Base-by-base conservation (phyloP, 805 yeast genomes). In the Metschnikowia reukaufii region DNA sequence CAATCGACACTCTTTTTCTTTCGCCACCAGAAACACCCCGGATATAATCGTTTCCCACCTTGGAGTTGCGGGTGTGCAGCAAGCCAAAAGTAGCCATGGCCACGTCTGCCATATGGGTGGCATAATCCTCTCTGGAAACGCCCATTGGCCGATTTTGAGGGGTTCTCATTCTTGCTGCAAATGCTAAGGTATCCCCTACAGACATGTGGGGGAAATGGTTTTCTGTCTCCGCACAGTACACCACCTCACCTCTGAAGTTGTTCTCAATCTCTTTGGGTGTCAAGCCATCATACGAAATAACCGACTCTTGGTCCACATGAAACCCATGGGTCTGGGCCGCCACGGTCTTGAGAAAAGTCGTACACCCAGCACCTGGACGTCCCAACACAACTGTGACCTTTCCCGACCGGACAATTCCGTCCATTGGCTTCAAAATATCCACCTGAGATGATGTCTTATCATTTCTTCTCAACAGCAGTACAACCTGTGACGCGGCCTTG, bases 341-440 rank as follows among this genome's bases (percentile, higher is more conserved):
- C 51, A 85, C 66, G 2, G 85, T 74, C 55, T 82, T 82, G 55
- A 84, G 67, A 35, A 83, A 66, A 0, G 88, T 82, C 1, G 88
- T 74, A 62, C 89, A 84, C 52, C 89, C 89, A 5, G 88, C 78
- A 56, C 92, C 92, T 1, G 91, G 92, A 62, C 90, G 76, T 44
- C 92, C 92, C 34, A 85, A 67, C 10, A 86, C 89, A 37, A 83
- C 84, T 7, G 84, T 76, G 34, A 84, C 66, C 48, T 82, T 82
- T 32, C 88, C 88, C 2, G 86, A 81, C 42, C 66, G 67, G 42
- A 82, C 67, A 2, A 76, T 39, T n/a, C 83, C 88, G 57, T 82
- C 86, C 85, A 82, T 81, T 21, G 84, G 76, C 59, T 81, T 82
- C 61, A 78, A 68, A 51, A 78, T 82, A 50, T 77, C 78, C 53